Base-by-base conservation (phyloP, 192 early-diverging fungal genomes). In the Podila minutissima region DNA sequence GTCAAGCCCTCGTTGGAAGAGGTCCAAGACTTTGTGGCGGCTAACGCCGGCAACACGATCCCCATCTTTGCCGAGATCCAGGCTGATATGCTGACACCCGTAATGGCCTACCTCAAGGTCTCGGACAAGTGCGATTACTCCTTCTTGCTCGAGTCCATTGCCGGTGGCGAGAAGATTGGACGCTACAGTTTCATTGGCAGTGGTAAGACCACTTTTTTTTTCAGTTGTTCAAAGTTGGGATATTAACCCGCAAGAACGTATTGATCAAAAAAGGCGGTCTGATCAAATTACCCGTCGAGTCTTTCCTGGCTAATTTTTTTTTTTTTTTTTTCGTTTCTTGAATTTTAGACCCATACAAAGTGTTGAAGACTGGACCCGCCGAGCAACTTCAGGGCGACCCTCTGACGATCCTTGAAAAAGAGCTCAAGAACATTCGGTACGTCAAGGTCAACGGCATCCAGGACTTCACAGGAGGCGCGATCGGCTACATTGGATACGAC, bases 401-500 rank as follows among this genome's bases (percentile, higher is more conserved):
- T 24, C 86, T 99, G 60, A 74, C 89, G 20, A 88, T 89, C 61
- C 81, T 99, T 51, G 94, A 99, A 75, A 83, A 94, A n/a, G 94
- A 97, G 81, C 87, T 99, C 67, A 85, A 87, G 26, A 71, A 85
- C 49, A 86, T 97, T 37, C 85, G 87, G 55, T 96, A 94, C 71
- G 94, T 97, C 24, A 87, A 86, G 24, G 88, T 98, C 9, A 91
- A 93, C 1, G 96, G 93, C 7, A 82, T 99, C 55, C 97, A 95
- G 64, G 75, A 85, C 29, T 96, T 96, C 66, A 96, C 95, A 64
- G 97, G 97, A 77, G 98, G 98, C 29, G 98, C 97, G 5, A 92
- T 99, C 62, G 98, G 98, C 22, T 99, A 97, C 83, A 95, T 99
- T 64, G 88, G 93, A 53, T 99, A 97, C 85, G 98, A 99, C 82